phyloP scores from a whole-genome alignment of 768 basidiomycete species.

The Hysterangium stoloniferum region DNA sequence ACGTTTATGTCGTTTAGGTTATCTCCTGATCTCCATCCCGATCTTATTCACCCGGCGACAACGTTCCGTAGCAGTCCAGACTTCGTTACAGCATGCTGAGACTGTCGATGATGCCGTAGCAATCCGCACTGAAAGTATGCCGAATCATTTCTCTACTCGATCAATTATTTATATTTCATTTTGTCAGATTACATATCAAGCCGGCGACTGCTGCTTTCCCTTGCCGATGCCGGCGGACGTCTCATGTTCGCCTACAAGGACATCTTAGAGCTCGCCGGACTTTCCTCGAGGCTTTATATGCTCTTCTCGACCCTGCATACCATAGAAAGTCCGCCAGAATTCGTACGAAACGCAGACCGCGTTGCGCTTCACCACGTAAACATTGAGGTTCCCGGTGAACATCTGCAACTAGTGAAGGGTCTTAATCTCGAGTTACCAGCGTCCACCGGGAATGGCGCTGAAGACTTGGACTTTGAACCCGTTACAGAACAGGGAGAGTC shows the following conservation, averaged over 20 bases:
- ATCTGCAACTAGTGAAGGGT: neutral
- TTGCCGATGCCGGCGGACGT: constrained; percentile 94
- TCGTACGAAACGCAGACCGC: constrained; percentile 29
- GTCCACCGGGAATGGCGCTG: neutral
- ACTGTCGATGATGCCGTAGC: constrained; percentile 32
- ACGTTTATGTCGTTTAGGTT: constrained; percentile 31
- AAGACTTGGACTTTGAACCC: constrained; percentile 4
- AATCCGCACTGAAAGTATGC: constrained; percentile 41
- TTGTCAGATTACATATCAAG: constrained; percentile 81
- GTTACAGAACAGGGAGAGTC: constrained; percentile 2
- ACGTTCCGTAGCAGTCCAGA: constrained; percentile 25
- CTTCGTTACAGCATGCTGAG: neutral
- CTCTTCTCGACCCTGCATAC: constrained; percentile 81
- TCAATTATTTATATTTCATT: neutral
- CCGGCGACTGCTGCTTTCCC: constrained; percentile 78
- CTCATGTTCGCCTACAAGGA: constrained; percentile 98
- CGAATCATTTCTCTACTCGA: neutral
- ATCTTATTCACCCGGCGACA: constrained; percentile 59
- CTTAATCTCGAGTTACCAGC: neutral
- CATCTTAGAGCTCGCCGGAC: constrained; percentile 87
- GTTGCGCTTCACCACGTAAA: constrained; percentile 65
- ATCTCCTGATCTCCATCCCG: constrained; percentile 86
- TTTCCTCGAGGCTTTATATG: constrained; percentile 84
- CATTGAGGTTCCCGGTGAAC: constrained; percentile 49
- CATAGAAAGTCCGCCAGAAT: constrained; percentile 34